Evolutionary conservation across 768 basidiomycete genomes (phyloP).

Genomic region (Rhodotorula paludigena): DNA sequence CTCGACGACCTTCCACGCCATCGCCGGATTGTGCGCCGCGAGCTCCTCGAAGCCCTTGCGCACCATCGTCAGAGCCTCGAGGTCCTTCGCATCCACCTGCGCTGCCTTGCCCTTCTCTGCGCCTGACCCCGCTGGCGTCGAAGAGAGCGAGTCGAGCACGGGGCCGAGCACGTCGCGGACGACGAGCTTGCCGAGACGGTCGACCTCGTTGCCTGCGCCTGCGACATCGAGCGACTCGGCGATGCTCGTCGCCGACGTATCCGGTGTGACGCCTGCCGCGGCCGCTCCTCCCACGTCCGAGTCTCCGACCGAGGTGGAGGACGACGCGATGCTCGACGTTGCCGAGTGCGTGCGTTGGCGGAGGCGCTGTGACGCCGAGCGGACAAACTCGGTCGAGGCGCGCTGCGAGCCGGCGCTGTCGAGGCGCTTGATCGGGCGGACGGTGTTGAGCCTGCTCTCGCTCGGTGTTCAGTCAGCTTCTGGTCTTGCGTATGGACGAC

Average conservation of each 20-base stretch:
- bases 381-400: slow-evolving; percentile 74
- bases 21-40: slow-evolving; percentile 70
- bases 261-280: slow-evolving; percentile 55
- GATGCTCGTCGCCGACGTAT: slow-evolving; percentile 1
- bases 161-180: neutral
- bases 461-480: neutral
- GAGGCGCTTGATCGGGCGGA: slow-evolving; percentile 87
- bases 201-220: neutral
- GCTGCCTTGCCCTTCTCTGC: neutral
- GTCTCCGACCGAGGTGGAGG: neutral
- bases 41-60: slow-evolving; percentile 83
- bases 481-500: neutral
- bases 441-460: slow-evolving; percentile 68
- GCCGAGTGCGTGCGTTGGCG: neutral
- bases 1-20: slow-evolving; percentile 80
- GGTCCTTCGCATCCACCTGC: slow-evolving; percentile 53
- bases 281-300: neutral
- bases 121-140: neutral
- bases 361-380: slow-evolving; percentile 49
- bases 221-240: neutral
- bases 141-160: neutral
- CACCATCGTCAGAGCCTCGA: slow-evolving; percentile 83
- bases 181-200: neutral
- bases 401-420: slow-evolving; percentile 71
- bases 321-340: neutral